Evolutionary conservation across 73 alveolate species (phyloP).

Genomic region (Urostyla sp.): DNA sequence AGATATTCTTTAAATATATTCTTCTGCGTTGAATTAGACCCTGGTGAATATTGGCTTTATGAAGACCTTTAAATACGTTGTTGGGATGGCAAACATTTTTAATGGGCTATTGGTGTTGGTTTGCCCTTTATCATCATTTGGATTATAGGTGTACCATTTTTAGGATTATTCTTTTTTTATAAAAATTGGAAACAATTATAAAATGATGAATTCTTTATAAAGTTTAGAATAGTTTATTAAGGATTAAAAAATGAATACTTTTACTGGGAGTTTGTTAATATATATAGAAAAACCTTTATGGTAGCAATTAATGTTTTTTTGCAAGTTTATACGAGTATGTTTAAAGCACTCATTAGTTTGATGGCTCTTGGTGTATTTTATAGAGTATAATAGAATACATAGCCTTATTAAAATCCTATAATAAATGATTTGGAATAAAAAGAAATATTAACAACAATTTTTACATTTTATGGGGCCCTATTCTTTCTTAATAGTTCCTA

Average conservation of each 20-base stretch:
- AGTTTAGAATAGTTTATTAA: conserved; percentile 40
- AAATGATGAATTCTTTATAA: not conserved
- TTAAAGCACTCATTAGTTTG: not conserved
- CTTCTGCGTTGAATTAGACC: conserved; percentile 36
- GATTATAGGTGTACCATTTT: conserved; percentile 48
- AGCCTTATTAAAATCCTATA: conserved; percentile 22
- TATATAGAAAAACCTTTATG: conserved; percentile 17
- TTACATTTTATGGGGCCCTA: conserved; percentile 4
- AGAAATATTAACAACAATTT: not conserved
- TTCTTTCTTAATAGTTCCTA: too few species aligned
- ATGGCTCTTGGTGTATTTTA: not conserved
- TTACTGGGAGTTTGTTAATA: not conserved
- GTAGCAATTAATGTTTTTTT: not conserved
- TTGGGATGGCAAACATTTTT: conserved; percentile 39
- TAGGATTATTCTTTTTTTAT: conserved; percentile 11
- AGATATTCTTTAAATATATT: not conserved
- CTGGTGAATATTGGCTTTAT: conserved; percentile 1
- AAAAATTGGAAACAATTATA: conserved; percentile 4
- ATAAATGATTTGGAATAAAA: not conserved
- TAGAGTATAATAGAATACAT: not conserved
- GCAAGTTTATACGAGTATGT: not conserved
- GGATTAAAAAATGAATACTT: not conserved
- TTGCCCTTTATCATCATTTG: conserved; percentile 47
- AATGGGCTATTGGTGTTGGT: conserved; percentile 10
- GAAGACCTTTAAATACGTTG: conserved; percentile 23